Evolutionary conservation across 73 alveolate species (phyloP).

Genomic region (Uronychia setigera): DNA sequence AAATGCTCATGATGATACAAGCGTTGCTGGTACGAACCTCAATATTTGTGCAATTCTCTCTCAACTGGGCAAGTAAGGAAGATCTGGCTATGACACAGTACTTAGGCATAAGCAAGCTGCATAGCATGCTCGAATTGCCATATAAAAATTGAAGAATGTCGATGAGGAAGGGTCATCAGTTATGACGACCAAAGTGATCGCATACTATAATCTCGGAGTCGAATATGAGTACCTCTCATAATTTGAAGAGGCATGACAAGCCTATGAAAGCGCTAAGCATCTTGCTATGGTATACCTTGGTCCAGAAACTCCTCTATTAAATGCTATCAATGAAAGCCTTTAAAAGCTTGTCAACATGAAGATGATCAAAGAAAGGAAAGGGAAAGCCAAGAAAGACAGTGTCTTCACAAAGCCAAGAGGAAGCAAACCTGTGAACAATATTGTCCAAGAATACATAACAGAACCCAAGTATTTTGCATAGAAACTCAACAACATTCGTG

Average conservation of each 20-base stretch:
- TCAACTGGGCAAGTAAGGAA: slow-evolving; percentile 62
- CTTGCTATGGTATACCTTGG: background rate
- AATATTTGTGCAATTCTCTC: slow-evolving; percentile 68
- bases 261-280: slow-evolving; percentile 14
- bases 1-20: slow-evolving; percentile 52
- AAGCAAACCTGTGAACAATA: no score
- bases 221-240: slow-evolving; percentile 64
- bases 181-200: slow-evolving; percentile 63
- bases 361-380: background rate
- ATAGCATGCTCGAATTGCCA: background rate
- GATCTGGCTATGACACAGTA: slow-evolving; percentile 6
- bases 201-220: slow-evolving; percentile 81
- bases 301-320: background rate
- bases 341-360: background rate
- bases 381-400: background rate
- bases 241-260: slow-evolving; percentile 35
- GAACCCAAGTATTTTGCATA: no score
- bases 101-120: background rate
- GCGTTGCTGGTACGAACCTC: slow-evolving; percentile 75
- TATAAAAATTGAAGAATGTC: background rate
- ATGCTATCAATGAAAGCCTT: background rate
- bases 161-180: background rate
- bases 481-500: background rate
- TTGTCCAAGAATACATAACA: no score
- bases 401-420: no score